Evolutionary conservation across 441 rosid genomes (phyloP).

Genomic region (Arabidopsis lyrata): DNA sequence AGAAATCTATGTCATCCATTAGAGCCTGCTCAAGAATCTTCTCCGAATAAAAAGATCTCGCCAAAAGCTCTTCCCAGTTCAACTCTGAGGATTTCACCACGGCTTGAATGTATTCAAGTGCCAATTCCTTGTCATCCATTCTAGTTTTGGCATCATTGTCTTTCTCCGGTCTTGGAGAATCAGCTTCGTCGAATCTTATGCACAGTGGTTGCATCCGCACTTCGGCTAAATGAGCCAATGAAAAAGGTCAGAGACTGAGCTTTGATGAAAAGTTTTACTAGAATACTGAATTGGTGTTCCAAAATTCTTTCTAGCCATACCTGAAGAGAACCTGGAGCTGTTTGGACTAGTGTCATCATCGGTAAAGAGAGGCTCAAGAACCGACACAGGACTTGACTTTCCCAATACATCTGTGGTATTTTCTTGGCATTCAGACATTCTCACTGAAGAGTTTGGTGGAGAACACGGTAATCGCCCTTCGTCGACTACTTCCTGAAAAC

Average conservation of each 20-base stretch:
- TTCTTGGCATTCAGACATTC: constrained; percentile 57
- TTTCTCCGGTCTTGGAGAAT: constrained; percentile 46
- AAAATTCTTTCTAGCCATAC: constrained; percentile 48
- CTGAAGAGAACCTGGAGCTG: constrained; percentile 59
- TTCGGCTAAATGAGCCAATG: constrained; percentile 53
- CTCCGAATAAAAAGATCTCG: constrained; percentile 68
- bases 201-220: constrained; percentile 61
- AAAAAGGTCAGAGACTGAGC: constrained; percentile 41
- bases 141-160: constrained; percentile 49
- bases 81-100: constrained; percentile 69
- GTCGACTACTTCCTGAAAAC: constrained; percentile 53
- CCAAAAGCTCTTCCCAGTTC: constrained; percentile 72
- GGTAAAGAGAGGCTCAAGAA: constrained; percentile 73
- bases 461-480: constrained; percentile 51
- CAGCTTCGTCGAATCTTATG: constrained; percentile 75
- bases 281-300: constrained; percentile 12
- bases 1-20: constrained; percentile 61
- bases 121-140: constrained; percentile 55
- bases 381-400: constrained; percentile 88
- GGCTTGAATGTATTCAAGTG: constrained; percentile 60
- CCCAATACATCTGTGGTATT: constrained; percentile 54
- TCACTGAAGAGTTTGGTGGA: constrained; percentile 56
- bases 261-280: neutral
- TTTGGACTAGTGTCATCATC: constrained; percentile 85
- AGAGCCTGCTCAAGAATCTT: constrained; percentile 76